Base-by-base conservation (phyloP, 2,329 filamentous ascomycete species). In the Monosporascus sp. region DNA sequence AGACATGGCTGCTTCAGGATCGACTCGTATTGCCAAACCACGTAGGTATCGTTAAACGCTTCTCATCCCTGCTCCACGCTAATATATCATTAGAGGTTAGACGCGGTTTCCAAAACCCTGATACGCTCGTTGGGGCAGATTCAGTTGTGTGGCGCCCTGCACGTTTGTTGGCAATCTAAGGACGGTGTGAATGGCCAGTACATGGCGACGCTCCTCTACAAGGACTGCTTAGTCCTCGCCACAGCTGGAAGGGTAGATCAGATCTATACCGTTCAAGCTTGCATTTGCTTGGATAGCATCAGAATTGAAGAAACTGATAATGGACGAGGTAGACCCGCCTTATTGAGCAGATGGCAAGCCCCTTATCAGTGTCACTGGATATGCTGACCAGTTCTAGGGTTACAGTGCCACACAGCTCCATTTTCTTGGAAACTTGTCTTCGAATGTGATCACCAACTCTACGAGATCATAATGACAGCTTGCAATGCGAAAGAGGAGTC, bases 401-500 rank as follows among this genome's bases (percentile, higher is more conserved):
- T 97, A 7, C 90, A 93, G 75, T 97, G 91, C 63, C 87, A 94
- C 58, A 89, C 88, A 3, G 89, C 89, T 1, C 85, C 89, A 0
- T 89, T 89, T 68, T 94, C 91, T 1, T 97, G 92, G 93, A 99
- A 97, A 67, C 64, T 97, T 11, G 78, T 90, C 3, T 97, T 97
- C 63, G 86, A 94, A 66, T 82, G 83, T 58, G 79, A 87, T 52
- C 82, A 88, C 59, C 84, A 88, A 55, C 75, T 93, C 50, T 93
- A 89, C 66, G 93, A 97, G 69, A 72, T 96, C 17, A 84, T 97
- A 41, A 78, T 96, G 72, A 95, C 88, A 59, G 93, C 91, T 37
- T 96, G 91, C 62, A 93, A 88, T 1, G 76, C 83, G 1, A 83
- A 80, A 41, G 93, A 99, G 67, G 90, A 94, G 63, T 74, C 81